These are phyloP conservation scores for Medicago truncatula DNA, from an alignment of 306 rosid species.

Conservation along the genomic window MtrunA17r5.0-ANR NC_053044.1:23212001-23212500, in stretches of 20 bases:
- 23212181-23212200: background rate
- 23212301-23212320: background rate
- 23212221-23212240: background rate
- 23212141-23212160: background rate
- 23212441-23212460: background rate
- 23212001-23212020: too few species aligned
- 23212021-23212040: too few species aligned
- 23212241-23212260: background rate
- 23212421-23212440: background rate
- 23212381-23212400: background rate
- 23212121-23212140: background rate
- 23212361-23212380: background rate
- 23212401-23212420: background rate
- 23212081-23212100: too few species aligned
- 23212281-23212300: conserved; percentile 11
- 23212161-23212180: background rate
- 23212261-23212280: conserved; percentile 4
- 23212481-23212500: background rate
- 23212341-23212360: background rate
- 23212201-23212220: background rate
- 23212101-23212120: too few species aligned
- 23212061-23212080: too few species aligned
- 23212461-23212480: background rate
- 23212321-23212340: background rate
- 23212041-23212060: too few species aligned